These are phyloP conservation scores for Pyrenula massariospora DNA, from an alignment of 495 filamentous ascomycete species.

Conservation along the genomic window DNA sequence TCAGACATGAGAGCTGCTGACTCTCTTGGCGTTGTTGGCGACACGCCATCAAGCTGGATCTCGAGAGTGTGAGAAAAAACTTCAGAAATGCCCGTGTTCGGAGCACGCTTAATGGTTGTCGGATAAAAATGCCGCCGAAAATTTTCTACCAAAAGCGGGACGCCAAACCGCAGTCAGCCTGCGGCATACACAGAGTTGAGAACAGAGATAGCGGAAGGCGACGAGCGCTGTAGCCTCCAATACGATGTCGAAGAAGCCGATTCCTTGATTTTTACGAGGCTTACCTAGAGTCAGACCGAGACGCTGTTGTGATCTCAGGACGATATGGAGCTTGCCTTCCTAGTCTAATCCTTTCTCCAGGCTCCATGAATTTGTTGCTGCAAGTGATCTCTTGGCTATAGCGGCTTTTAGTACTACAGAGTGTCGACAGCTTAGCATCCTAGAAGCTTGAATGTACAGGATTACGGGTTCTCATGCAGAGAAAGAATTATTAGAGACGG, in stretches of 20 bases:
- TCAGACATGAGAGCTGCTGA: not conserved
- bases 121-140: not conserved
- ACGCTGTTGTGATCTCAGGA: not conserved
- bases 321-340: not conserved
- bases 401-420: not conserved
- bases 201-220: not conserved
- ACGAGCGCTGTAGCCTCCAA: not conserved
- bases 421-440: not conserved
- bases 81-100: not conserved
- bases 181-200: not conserved
- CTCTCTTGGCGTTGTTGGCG: not conserved
- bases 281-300: not conserved
- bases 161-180: not conserved
- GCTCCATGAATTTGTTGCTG: not conserved
- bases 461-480: not conserved
- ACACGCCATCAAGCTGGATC: not conserved
- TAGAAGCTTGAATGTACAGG: not conserved
- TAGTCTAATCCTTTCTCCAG: not conserved
- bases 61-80: not conserved
- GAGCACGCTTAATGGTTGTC: not conserved
- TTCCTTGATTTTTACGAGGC: not conserved
- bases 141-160: not conserved
- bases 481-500: not conserved
- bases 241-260: not conserved
- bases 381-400: not conserved